These are phyloP conservation scores for Arthrobotrys musiformis DNA, from an alignment of 2,329 filamentous ascomycete species.

Conservation along the genomic window DNA sequence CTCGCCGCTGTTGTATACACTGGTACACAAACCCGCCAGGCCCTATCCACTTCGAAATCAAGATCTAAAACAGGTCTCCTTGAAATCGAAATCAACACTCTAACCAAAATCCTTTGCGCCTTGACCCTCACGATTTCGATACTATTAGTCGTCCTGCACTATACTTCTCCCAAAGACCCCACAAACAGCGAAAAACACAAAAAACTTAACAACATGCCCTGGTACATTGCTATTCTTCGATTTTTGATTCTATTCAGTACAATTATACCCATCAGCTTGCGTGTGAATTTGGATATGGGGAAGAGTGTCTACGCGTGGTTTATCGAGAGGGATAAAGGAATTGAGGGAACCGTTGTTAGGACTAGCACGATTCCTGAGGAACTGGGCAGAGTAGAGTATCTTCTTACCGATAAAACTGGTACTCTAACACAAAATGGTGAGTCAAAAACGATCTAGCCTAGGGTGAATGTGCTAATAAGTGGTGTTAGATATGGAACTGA, in stretches of 20 bases:
- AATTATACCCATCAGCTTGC: slow-evolving; percentile 95
- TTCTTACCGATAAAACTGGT: slow-evolving; percentile 97
- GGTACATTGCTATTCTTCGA: slow-evolving; percentile 98
- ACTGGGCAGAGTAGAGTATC: slow-evolving; percentile 91
- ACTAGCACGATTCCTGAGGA: slow-evolving; percentile 99
- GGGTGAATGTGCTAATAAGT: slow-evolving; percentile 55
- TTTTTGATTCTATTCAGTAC: slow-evolving; percentile 99
- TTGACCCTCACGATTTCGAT: slow-evolving; percentile 88
- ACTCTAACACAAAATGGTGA: slow-evolving; percentile 89
- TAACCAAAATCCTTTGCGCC: slow-evolving; percentile 94
- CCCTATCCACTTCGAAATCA: slow-evolving; percentile 89
- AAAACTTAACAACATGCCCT: slow-evolving; percentile 62
- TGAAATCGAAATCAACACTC: slow-evolving; percentile 94
- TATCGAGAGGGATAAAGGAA: slow-evolving; percentile 89
- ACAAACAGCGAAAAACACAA: slow-evolving; percentile 60
- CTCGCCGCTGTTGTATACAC: slow-evolving; percentile 94
- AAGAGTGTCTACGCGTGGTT: slow-evolving; percentile 97
- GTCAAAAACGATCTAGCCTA: slow-evolving; percentile 56
- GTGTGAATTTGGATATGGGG: slow-evolving; percentile 96
- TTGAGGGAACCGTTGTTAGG: slow-evolving; percentile 89
- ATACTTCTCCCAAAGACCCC: slow-evolving; percentile 46
- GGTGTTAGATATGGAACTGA: slow-evolving; percentile 86
- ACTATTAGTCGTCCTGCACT: slow-evolving; percentile 80
- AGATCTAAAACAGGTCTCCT: slow-evolving; percentile 92
- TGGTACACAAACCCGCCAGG: slow-evolving; percentile 90